phyloP scores from a whole-genome alignment of 805 yeast species.

The Candida ortonii region DNA sequence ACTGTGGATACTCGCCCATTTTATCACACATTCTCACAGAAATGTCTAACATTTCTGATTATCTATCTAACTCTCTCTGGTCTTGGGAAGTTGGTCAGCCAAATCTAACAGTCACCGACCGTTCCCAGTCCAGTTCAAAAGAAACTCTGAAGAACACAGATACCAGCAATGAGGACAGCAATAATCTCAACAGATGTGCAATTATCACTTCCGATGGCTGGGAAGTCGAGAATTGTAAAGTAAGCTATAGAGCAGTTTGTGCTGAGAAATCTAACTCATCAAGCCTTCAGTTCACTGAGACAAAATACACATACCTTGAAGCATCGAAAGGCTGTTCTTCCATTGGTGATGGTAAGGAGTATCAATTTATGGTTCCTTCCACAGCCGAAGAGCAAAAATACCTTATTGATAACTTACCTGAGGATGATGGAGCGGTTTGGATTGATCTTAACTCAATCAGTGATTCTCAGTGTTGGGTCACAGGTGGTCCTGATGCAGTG shows the following conservation, averaged over 20 bases:
- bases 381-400: constrained; percentile 45
- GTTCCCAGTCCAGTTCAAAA: constrained; percentile 9
- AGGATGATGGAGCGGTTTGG: constrained; percentile 54
- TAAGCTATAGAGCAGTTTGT: constrained; percentile 54
- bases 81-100: constrained; percentile 72
- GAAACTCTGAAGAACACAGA: constrained; percentile 1
- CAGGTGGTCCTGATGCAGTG: constrained; percentile 70
- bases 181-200: constrained; percentile 40
- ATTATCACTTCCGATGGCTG: constrained; percentile 49
- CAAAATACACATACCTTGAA: constrained; percentile 43
- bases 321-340: constrained; percentile 32
- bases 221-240: constrained; percentile 66
- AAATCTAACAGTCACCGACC: constrained; percentile 10
- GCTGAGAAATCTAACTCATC: constrained; percentile 37
- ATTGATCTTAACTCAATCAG: constrained; percentile 78
- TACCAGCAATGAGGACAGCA: constrained; percentile 8
- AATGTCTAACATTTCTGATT: constrained; percentile 28
- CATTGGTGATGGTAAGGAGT: constrained; percentile 28
- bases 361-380: constrained; percentile 45
- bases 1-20: constrained; percentile 68
- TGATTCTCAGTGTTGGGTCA: constrained; percentile 75
- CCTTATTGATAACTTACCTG: constrained; percentile 22
- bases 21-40: constrained; percentile 39
- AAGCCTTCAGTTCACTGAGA: constrained; percentile 42
- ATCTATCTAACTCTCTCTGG: constrained; percentile 53